Conservation (phyloP, 108 stramenopile species). For the Skeletonema menzelii region DNA sequence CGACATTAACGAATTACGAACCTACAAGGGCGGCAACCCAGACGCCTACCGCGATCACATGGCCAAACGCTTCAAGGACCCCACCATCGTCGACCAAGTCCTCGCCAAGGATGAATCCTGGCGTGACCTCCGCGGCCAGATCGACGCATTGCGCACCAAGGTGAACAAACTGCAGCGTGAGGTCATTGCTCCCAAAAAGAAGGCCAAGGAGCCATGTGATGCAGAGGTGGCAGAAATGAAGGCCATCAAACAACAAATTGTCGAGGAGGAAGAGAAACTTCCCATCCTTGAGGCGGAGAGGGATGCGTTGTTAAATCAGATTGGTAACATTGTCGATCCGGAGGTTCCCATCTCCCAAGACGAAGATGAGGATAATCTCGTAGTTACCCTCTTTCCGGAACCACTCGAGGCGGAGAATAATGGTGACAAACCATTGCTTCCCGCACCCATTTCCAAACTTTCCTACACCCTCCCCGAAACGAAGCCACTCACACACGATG, state of each 20-base stretch:
- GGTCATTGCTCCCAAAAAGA: conserved; percentile 92
- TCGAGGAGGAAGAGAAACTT: conserved; percentile 65
- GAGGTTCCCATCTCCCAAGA: conserved; percentile 93
- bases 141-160: conserved; percentile 77
- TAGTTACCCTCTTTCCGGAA: conserved; percentile 71
- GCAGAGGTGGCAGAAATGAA: conserved; percentile 88
- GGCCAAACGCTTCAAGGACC: conserved; percentile 81
- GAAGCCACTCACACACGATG: conserved; percentile 94
- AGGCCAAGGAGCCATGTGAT: conserved; percentile 87
- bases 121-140: conserved; percentile 77
- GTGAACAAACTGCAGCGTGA: conserved; percentile 91
- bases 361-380: conserved; percentile 95
- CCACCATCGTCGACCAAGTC: conserved; percentile 89
- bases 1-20: conserved; percentile 94
- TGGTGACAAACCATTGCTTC: conserved; percentile 59
- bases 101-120: conserved; percentile 90
- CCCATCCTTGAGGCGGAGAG: conserved; percentile 61
- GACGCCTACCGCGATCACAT: conserved; percentile 84
- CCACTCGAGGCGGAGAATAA: conserved; percentile 69
- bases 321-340: conserved; percentile 97
- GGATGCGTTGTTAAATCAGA: conserved; percentile 76
- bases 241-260: conserved; percentile 76
- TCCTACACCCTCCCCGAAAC: conserved; percentile 77
- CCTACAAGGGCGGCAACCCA: conserved; percentile 94
- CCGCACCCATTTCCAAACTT: conserved; percentile 56